A percentile compares a stretch with the other conserved stretches of the same genome.
phyloP scores from a whole-genome alignment of 225 moss, liverwort and hornwort species.

The Marchantia paleacea region DNA sequence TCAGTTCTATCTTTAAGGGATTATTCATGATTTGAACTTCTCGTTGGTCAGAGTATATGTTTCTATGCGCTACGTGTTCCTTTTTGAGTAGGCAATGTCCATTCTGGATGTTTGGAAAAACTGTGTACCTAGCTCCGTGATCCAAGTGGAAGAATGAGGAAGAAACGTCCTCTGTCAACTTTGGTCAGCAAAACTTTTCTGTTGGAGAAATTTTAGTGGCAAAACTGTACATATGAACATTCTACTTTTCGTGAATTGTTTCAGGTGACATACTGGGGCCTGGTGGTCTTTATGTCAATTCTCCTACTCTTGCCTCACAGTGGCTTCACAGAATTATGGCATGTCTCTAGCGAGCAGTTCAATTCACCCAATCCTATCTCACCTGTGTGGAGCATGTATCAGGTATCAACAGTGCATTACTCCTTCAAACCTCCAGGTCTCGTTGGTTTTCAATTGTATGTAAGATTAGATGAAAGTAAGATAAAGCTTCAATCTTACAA shows the following conservation, averaged over 20 bases:
- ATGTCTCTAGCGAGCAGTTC: constrained; percentile 71
- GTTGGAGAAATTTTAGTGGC: neutral
- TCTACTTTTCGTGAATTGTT: neutral
- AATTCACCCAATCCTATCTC: constrained; percentile 50
- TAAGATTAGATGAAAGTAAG: neutral
- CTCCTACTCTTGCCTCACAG: constrained; percentile 61
- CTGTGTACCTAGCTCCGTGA: too few relatives aligned
- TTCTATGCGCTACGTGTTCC: too few relatives aligned
- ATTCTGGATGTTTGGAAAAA: too few relatives aligned
- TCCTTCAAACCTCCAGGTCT: too few relatives aligned
- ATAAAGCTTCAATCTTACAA: neutral
- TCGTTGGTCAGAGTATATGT: too few relatives aligned
- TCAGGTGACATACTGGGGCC: constrained; percentile 63
- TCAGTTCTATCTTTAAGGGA: too few relatives aligned
- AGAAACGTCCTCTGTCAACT: too few relatives aligned
- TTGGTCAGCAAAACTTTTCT: too few relatives aligned
- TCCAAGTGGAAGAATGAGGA: too few relatives aligned
- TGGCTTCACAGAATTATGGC: constrained; percentile 71
- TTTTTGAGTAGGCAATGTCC: too few relatives aligned
- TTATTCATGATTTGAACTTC: too few relatives aligned
- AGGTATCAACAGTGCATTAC: constrained; percentile 40
- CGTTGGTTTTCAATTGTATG: neutral
- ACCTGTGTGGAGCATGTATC: constrained; percentile 66
- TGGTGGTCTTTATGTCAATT: constrained; percentile 59
- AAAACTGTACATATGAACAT: neutral